Base-by-base conservation (phyloP, 805 yeast species). In the Zygosaccharomyces rouxii region DNA sequence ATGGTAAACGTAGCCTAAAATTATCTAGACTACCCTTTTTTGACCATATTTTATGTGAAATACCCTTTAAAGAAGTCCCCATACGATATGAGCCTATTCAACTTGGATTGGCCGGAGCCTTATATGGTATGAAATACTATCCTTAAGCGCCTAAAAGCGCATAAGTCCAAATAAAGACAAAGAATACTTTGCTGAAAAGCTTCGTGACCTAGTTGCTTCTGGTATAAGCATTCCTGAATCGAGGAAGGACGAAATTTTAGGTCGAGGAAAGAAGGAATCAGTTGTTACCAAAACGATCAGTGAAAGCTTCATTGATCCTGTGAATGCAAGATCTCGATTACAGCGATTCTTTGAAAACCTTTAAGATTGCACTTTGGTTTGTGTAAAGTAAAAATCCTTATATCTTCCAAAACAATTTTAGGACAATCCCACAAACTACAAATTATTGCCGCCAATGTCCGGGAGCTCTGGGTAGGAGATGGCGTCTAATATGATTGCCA, bases 51-150 rank as follows among this genome's bases (percentile, higher is more conserved):
- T 28, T 43, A 43, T 26, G 47, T 39, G 21, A 43, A 43, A 35
- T 38, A 30, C 33, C 40, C 42, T 19, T 30, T 48, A 35, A 48
- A 35, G 19, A 48, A 43, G 22, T 26, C 31, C 19, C 51, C 44
- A 18, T 38, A 22, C 26, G 42, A 21, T 19, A 13, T 23, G 2
- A 31, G 31, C 14, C 46, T 38, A 16, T 11, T 37, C 18, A 29
- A 31, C 19, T 18, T 48, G 22, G 22, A 7, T 4, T 43, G 47
- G 45, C 44, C 47, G n/a, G 45, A 31, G 37, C 41, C 49, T 21
- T 46, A 46, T 23, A 42, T 46, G 45, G 45, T 46, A 10, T 33
- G 38, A 11, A 43, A 48, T 28, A 48, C 47, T 3, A 48, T 48
- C 38, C 23, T 38, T 28, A 48, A 31, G 44, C 47, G 51, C 5